Percentiles rank a stretch among this genome's conserved stretches.
phyloP scores from a whole-genome alignment of 1,284 basidiomycete genomes.

The Moesziomyces parantarcticus region DNA sequence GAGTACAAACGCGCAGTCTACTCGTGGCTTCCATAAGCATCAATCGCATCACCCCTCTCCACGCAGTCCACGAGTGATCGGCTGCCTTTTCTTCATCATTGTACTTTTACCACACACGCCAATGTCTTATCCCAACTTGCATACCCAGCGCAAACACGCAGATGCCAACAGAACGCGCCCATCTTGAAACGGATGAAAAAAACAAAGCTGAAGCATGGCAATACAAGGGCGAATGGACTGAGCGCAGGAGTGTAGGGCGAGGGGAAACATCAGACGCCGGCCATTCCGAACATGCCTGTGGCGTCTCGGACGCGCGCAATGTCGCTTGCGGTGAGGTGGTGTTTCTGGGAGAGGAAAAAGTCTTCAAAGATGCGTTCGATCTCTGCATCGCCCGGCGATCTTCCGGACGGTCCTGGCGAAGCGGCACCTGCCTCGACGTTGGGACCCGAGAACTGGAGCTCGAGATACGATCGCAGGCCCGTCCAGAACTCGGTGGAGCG shows the following conservation, averaged over 20 bases:
- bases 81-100: too few relatives aligned
- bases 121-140: too few relatives aligned
- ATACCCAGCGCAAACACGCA: too few relatives aligned
- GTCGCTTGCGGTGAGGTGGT: constrained; percentile 62
- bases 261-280: constrained; percentile 31
- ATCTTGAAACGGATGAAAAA: too few relatives aligned
- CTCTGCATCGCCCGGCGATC: constrained; percentile 59
- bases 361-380: constrained; percentile 64
- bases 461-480: constrained; percentile 51
- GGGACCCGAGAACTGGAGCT: constrained; percentile 53
- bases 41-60: too few relatives aligned
- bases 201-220: neutral
- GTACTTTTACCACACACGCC: too few relatives aligned
- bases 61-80: too few relatives aligned
- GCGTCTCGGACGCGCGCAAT: constrained; percentile 61
- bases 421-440: constrained; percentile 39
- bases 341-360: constrained; percentile 64
- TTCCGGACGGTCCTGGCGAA: constrained; percentile 27
- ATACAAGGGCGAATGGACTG: neutral
- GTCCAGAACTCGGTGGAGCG: constrained; percentile 62
- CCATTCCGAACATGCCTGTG: constrained; percentile 64
- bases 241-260: neutral
- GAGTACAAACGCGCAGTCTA: constrained; percentile 38
- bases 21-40: constrained; percentile 16
- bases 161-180: too few relatives aligned